Evolutionary conservation across 2,329 filamentous ascomycete species (phyloP).

Genomic region (Rhinocladiella similis): DNA sequence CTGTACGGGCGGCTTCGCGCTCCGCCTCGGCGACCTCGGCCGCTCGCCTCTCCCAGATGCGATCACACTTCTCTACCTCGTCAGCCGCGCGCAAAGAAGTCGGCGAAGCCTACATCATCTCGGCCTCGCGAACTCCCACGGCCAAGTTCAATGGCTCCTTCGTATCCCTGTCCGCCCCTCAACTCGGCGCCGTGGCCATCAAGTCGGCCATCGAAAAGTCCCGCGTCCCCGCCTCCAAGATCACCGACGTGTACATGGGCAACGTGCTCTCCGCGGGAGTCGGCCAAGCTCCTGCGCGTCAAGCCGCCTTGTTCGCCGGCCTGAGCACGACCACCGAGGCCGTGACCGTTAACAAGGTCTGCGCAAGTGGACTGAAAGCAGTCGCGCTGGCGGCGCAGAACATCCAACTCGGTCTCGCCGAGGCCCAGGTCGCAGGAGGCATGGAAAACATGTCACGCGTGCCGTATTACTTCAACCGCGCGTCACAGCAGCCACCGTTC

Average conservation of each 20-base stretch:
- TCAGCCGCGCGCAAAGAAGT: constrained; percentile 62
- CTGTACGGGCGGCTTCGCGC: constrained; percentile 19
- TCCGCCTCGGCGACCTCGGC: constrained; percentile 28
- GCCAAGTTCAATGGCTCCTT: constrained; percentile 94
- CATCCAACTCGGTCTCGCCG: constrained; percentile 85
- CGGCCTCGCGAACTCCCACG: constrained; percentile 84
- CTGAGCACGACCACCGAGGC: constrained; percentile 80
- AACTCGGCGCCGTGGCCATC: constrained; percentile 87
- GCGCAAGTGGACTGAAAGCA: constrained; percentile 90
- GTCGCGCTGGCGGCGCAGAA: constrained; percentile 89
- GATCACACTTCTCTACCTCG: constrained; percentile 55
- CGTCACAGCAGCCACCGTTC: constrained; percentile 80
- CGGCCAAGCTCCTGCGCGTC: constrained; percentile 88
- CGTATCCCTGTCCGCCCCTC: constrained; percentile 76
- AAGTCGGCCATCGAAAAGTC: constrained; percentile 87
- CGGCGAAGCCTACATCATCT: constrained; percentile 90
- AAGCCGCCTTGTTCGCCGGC: constrained; percentile 86
- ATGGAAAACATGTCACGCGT: constrained; percentile 98
- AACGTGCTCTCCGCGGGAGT: constrained; percentile 83
- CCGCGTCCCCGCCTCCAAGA: constrained; percentile 73
- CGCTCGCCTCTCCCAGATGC: constrained; percentile 48
- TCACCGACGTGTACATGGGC: constrained; percentile 96
- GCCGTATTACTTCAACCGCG: constrained; percentile 83
- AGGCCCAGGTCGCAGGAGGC: constrained; percentile 87
- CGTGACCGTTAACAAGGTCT: constrained; percentile 96